Conservation (phyloP, 2,329 filamentous ascomycete genomes). For the Venturia carpophila region DNA sequence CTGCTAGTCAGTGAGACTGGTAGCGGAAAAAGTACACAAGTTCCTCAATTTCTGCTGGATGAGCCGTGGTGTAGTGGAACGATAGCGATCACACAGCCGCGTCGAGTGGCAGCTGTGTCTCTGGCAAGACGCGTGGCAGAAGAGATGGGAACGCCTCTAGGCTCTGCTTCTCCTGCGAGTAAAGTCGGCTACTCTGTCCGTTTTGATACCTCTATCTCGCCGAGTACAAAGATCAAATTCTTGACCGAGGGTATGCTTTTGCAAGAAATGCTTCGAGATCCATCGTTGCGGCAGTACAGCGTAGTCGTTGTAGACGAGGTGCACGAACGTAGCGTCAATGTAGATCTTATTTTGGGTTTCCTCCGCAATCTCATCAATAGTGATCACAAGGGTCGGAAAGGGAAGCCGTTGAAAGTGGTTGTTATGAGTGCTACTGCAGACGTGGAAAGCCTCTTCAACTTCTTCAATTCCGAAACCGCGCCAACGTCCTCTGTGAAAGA, state of each 20-base stretch:
- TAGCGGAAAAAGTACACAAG: conserved; percentile 93
- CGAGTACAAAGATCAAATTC: conserved; percentile 81
- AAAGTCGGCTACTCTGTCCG: conserved; percentile 88
- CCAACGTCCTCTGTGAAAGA: background rate
- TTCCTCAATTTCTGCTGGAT: conserved; percentile 77
- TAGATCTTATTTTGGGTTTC: conserved; percentile 85
- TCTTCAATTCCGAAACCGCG: conserved; percentile 50
- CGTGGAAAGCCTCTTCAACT: conserved; percentile 66
- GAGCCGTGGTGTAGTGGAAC: conserved; percentile 79
- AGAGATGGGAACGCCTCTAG: conserved; percentile 64
- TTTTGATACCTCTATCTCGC: conserved; percentile 81
- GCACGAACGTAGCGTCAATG: conserved; percentile 90
- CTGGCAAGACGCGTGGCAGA: conserved; percentile 80
- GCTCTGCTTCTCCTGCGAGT: conserved; percentile 49
- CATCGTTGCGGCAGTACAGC: conserved; percentile 74
- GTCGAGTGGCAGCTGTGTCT: conserved; percentile 87
- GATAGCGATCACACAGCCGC: conserved; percentile 89
- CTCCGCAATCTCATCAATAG: conserved; percentile 65
- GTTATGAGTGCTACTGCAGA: conserved; percentile 98
- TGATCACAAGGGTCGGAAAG: conserved; percentile 57
- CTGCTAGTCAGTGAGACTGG: conserved; percentile 90
- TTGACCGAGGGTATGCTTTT: conserved; percentile 94
- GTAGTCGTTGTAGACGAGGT: conserved; percentile 92
- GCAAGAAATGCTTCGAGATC: conserved; percentile 85
- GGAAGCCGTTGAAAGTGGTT: conserved; percentile 73